These are phyloP conservation scores for Phalaenopsis hybrid DNA, from an alignment of 116 monocot species.

Conservation along the genomic window DNA sequence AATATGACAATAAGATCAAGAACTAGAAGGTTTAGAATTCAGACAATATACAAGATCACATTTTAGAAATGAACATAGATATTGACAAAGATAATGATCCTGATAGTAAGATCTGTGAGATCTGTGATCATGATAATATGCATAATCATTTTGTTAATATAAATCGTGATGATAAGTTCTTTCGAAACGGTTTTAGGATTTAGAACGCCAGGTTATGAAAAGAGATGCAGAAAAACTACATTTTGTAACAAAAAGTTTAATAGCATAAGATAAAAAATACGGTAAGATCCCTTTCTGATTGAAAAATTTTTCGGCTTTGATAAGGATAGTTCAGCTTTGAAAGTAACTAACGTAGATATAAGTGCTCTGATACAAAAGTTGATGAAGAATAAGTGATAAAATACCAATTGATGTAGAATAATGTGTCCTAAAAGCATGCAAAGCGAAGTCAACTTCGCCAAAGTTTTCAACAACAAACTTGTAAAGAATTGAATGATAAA, in stretches of 20 bases:
- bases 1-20: background rate
- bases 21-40: background rate
- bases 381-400: background rate
- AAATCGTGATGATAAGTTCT: background rate
- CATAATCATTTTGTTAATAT: background rate
- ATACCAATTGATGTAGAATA: background rate
- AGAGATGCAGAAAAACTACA: background rate
- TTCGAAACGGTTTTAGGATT: background rate
- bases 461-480: too few relatives aligned
- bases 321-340: background rate
- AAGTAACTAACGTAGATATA: background rate
- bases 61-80: background rate
- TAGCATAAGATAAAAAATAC: background rate
- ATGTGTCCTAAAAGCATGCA: background rate
- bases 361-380: background rate
- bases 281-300: background rate
- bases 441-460: too few relatives aligned
- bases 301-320: background rate
- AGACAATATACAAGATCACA: background rate
- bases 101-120: background rate
- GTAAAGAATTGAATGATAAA: too few relatives aligned
- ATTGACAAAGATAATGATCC: background rate
- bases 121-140: background rate
- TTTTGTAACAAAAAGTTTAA: background rate
- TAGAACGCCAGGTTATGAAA: background rate